A percentile compares a stretch with the other conserved stretches of the same genome.
These are phyloP conservation scores for Licmophora abbreviata DNA, from an alignment of 108 stramenopile genomes.

Conservation along the genomic window DNA sequence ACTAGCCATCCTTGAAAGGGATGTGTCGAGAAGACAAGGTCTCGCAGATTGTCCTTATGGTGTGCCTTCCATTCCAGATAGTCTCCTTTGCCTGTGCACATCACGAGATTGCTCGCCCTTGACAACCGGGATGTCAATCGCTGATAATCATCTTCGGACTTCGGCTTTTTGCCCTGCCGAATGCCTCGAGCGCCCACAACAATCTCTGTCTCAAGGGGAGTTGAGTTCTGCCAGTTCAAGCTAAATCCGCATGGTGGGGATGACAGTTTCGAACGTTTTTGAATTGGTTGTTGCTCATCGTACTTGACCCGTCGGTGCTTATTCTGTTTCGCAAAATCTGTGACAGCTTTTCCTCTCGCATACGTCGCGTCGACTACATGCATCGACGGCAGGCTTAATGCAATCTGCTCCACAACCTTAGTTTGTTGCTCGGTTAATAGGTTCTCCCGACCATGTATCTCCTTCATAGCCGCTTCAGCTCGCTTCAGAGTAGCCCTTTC, in stretches of 20 bases:
- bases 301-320: slow-evolving; percentile 2
- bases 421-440: slow-evolving; percentile 1
- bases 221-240: slow-evolving; percentile 55
- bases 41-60: no score
- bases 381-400: neutral
- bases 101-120: no score
- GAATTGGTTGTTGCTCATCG: neutral
- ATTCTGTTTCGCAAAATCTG: neutral
- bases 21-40: no score
- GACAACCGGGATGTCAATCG: slow-evolving; percentile 49
- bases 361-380: neutral
- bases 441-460: slow-evolving; percentile 1
- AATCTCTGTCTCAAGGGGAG: slow-evolving; percentile 38
- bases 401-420: neutral
- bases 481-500: slow-evolving; percentile 48
- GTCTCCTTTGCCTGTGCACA: no score
- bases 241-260: slow-evolving; percentile 39
- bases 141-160: slow-evolving; percentile 33
- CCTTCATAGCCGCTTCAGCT: slow-evolving; percentile 9
- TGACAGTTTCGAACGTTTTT: slow-evolving; percentile 9
- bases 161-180: slow-evolving; percentile 72
- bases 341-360: neutral
- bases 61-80: no score
- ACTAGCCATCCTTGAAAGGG: no score
- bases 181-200: slow-evolving; percentile 75